phyloP scores from a whole-genome alignment of 768 basidiomycete genomes.

The Boletus insuetus region DNA sequence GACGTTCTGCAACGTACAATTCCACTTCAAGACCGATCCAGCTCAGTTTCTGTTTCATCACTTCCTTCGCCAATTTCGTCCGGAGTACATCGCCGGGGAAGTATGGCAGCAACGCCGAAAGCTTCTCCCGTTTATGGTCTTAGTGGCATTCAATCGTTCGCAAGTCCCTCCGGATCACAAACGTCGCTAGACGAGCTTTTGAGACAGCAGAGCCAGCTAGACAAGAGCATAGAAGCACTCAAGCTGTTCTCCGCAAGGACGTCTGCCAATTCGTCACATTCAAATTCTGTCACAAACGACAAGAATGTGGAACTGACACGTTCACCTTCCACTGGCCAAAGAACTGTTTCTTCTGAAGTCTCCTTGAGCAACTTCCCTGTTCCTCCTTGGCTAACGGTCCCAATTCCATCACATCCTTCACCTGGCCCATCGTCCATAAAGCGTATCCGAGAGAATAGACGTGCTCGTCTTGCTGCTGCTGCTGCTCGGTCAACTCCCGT shows the following conservation, averaged over 20 bases:
- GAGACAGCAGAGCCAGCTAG: conserved; percentile 62
- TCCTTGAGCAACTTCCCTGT: conserved; percentile 70
- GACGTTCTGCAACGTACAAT: not conserved
- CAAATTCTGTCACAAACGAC: conserved; percentile 32
- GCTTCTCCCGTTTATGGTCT: conserved; percentile 48
- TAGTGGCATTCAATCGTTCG: conserved; percentile 30
- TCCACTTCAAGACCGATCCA: conserved; percentile 2
- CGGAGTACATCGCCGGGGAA: not conserved
- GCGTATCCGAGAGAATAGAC: conserved; percentile 25
- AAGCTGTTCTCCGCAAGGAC: conserved; percentile 39
- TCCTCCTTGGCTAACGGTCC: conserved; percentile 44
- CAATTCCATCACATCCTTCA: conserved; percentile 19
- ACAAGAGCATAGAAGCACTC: conserved; percentile 60
- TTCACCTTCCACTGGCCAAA: conserved; percentile 26
- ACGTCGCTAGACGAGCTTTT: conserved; percentile 51
- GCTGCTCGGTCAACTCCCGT: conserved; percentile 1
- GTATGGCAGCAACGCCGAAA: not conserved
- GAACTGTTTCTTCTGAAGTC: conserved; percentile 44
- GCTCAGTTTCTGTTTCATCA: not conserved
- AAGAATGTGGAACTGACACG: conserved; percentile 13
- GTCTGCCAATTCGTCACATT: conserved; percentile 28
- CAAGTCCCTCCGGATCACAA: conserved; percentile 16
- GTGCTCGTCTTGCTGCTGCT: conserved; percentile 13
- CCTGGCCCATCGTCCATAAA: conserved; percentile 7
- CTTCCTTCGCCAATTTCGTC: not conserved